Conservation (phyloP, 129 eudicot species). For the sunflower (Helianthus annuus) region DNA sequence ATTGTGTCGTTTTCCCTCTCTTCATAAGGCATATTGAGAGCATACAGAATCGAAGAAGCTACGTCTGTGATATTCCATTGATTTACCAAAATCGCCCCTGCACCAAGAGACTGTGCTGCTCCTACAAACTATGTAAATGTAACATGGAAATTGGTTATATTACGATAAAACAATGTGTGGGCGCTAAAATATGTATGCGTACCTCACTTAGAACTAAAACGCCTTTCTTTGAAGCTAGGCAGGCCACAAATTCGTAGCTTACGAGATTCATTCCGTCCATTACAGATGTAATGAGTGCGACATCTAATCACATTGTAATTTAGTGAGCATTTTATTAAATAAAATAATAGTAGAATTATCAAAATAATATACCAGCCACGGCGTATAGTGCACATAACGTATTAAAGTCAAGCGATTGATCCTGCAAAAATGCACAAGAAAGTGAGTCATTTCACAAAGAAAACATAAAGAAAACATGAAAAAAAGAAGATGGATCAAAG, state of each 20-base stretch:
- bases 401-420: constrained; percentile 73
- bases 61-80: constrained; percentile 84
- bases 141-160: neutral
- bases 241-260: constrained; percentile 87
- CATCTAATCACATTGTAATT: constrained; percentile 42
- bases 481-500: neutral
- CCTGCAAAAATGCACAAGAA: constrained; percentile 43
- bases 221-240: constrained; percentile 83
- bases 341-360: no score
- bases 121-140: constrained; percentile 67
- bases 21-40: constrained; percentile 76
- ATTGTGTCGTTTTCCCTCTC: constrained; percentile 83
- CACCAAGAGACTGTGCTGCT: constrained; percentile 93
- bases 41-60: constrained; percentile 74
- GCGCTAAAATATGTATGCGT: neutral
- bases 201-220: constrained; percentile 86
- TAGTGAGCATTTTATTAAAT: neutral
- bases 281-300: constrained; percentile 81
- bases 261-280: constrained; percentile 93
- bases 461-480: neutral
- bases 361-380: no score
- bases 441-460: neutral
- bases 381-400: constrained; percentile 36
- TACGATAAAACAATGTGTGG: neutral
- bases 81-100: constrained; percentile 85